Conservation (phyloP, 2,329 filamentous ascomycete species). For the Pseudogymnoascus sp. region DNA sequence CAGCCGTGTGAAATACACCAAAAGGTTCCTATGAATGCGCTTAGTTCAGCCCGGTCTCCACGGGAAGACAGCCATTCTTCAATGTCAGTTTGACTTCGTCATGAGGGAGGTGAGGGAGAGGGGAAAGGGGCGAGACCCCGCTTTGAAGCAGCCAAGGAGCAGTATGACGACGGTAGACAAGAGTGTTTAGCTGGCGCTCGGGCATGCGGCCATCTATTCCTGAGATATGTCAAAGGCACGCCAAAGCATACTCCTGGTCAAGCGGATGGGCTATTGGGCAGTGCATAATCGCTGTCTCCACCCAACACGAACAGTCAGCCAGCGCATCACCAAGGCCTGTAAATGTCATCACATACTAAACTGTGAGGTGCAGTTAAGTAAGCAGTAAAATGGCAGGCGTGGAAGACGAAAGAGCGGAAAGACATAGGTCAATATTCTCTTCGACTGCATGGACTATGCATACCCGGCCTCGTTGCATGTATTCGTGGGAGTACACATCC, state of each 20-base stretch:
- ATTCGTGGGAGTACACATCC: neutral
- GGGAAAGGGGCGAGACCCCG: neutral
- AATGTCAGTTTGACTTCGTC: neutral
- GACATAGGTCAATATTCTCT: neutral
- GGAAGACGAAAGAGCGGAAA: neutral
- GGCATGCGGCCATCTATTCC: neutral
- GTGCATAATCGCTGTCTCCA: neutral
- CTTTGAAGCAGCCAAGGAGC: neutral
- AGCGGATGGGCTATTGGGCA: neutral
- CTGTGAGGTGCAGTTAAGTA: neutral
- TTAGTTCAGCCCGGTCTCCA: neutral
- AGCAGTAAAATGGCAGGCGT: neutral
- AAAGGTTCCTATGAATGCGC: neutral
- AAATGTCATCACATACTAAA: constrained; percentile 5
- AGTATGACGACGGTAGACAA: neutral
- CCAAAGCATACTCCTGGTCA: neutral
- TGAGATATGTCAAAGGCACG: neutral
- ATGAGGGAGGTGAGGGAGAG: neutral
- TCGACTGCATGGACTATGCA: neutral
- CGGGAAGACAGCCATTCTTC: neutral
- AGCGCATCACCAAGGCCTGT: neutral
- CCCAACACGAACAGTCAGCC: constrained; percentile 7
- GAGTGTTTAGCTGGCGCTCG: neutral
- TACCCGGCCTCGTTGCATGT: neutral
- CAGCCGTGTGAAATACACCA: neutral